Evolutionary conservation across 306 rosid species (phyloP).

Genomic region (Elaeagnus macrophylla): DNA sequence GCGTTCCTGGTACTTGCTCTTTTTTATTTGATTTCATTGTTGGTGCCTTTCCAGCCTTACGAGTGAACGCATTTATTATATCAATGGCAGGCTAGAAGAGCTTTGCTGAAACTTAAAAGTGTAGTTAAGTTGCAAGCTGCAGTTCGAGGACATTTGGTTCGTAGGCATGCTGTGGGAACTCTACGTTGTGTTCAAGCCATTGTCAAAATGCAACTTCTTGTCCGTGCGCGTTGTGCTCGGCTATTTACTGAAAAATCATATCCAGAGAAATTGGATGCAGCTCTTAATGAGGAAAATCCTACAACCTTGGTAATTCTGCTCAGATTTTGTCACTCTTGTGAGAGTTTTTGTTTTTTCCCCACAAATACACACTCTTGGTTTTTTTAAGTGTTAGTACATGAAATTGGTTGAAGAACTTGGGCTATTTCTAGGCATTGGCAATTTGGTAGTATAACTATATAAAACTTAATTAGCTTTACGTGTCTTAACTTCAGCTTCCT

Average conservation of each 20-base stretch:
- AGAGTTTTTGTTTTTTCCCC: neutral
- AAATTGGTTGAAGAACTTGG: no score
- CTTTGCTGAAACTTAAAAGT: constrained; percentile 40
- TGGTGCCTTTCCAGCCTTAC: neutral
- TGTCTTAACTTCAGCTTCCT: no score
- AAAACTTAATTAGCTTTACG: no score
- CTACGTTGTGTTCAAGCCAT: constrained; percentile 86
- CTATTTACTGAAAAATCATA: constrained; percentile 16
- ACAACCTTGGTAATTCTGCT: constrained; percentile 38
- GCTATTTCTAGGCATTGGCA: no score
- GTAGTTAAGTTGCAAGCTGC: constrained; percentile 88
- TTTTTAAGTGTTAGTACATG: no score
- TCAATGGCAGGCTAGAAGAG: constrained; percentile 48
- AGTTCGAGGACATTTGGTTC: constrained; percentile 83
- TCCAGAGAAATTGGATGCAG: constrained; percentile 22
- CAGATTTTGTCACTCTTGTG: neutral
- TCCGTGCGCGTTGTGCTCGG: constrained; percentile 62
- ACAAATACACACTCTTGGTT: no score
- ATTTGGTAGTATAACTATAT: no score
- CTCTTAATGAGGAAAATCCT: constrained; percentile 21
- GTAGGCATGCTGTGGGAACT: constrained; percentile 85
- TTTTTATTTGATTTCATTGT: constrained; percentile 6
- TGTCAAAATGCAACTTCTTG: constrained; percentile 71
- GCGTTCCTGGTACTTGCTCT: constrained; percentile 56
- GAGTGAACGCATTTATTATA: constrained; percentile 6